These are phyloP conservation scores for Chaetomium globosum DNA, from an alignment of 2,329 filamentous ascomycete genomes.

Conservation along the genomic window DNA sequence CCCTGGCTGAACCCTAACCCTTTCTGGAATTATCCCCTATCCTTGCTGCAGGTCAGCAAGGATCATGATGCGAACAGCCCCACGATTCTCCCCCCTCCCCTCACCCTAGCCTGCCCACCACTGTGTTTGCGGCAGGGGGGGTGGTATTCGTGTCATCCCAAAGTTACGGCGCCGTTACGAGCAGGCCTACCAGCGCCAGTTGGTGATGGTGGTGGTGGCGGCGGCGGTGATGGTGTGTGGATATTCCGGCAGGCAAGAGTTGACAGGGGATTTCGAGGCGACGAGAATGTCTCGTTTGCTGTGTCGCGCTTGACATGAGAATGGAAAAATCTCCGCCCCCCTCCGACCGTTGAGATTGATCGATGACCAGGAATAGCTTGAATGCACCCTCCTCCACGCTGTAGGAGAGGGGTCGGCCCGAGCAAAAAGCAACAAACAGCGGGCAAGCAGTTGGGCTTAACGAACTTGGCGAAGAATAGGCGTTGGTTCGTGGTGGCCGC, in stretches of 20 bases:
- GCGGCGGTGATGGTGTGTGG: background rate
- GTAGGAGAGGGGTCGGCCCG: conserved; percentile 14
- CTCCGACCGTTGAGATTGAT: background rate
- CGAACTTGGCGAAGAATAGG: background rate
- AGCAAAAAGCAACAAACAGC: background rate
- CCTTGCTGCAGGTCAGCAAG: conserved; percentile 2
- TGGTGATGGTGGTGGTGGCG: background rate
- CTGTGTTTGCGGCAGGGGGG: background rate
- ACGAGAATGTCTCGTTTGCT: background rate
- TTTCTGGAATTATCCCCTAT: conserved; percentile 8
- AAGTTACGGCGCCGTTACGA: background rate
- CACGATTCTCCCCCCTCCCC: background rate
- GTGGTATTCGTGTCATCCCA: background rate
- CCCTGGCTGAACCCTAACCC: conserved; percentile 20
- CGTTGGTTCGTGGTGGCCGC: background rate
- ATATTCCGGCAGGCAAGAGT: background rate
- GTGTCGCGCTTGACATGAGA: background rate
- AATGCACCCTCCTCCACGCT: background rate
- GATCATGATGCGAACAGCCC: background rate
- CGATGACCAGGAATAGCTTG: background rate
- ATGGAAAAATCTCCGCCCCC: background rate
- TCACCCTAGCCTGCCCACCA: background rate
- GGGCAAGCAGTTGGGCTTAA: background rate
- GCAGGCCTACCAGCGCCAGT: background rate
- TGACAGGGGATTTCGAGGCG: background rate